These are phyloP conservation scores for Avena eriantha DNA, from an alignment of 176 grass and related monocot species.

Conservation along the genomic window DNA sequence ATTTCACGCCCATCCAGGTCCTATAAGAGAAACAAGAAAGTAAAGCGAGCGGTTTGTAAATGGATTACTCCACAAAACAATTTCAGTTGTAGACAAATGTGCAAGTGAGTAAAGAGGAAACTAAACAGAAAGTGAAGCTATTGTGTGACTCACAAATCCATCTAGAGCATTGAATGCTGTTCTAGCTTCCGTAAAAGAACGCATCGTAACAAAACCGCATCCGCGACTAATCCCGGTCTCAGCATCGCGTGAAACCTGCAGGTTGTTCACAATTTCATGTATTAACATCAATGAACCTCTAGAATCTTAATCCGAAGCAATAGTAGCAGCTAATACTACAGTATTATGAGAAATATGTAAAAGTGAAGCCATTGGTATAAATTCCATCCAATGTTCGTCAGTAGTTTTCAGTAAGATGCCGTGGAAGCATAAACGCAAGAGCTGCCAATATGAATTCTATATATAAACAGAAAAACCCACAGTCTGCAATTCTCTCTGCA, in stretches of 20 bases:
- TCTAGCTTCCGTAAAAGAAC: conserved; percentile 66
- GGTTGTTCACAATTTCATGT: not conserved
- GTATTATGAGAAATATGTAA: not conserved
- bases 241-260: conserved; percentile 60
- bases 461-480: not conserved
- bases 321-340: not conserved
- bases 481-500: not conserved
- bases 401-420: not conserved
- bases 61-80: not conserved
- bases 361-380: not conserved
- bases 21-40: conserved; percentile 39
- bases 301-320: not conserved
- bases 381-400: not conserved
- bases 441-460: not conserved
- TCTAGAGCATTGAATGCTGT: conserved; percentile 62
- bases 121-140: not conserved
- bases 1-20: conserved; percentile 77
- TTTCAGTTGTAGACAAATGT: not conserved
- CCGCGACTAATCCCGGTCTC: conserved; percentile 74
- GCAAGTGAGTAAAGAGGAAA: not conserved
- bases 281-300: conserved; percentile 12
- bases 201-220: conserved; percentile 71
- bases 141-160: conserved; percentile 60
- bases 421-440: not conserved
- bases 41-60: not conserved